phyloP scores from a whole-genome alignment of 139 green algal genomes.

The Coccomyxa sp. region DNA sequence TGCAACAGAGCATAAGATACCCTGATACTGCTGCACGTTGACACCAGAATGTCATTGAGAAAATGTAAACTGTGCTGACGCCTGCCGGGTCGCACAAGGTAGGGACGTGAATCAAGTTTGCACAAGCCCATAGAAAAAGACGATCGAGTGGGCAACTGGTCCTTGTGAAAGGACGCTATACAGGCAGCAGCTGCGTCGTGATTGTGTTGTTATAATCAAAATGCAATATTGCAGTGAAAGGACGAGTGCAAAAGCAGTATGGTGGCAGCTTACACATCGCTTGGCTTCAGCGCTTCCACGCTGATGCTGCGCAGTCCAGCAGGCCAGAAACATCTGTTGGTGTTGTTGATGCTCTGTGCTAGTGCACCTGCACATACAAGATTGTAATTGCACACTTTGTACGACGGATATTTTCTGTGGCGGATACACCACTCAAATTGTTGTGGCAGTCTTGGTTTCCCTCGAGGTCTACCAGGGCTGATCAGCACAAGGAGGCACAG shows the following conservation, averaged over 20 bases:
- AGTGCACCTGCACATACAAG: not conserved
- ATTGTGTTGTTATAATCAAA: not conserved
- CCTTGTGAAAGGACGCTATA: not conserved
- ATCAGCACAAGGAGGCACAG: not conserved
- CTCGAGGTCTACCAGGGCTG: not conserved
- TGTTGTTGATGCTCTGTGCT: not conserved
- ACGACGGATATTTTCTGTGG: not conserved
- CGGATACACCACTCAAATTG: not conserved
- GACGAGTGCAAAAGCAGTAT: not conserved
- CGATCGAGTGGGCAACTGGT: not conserved
- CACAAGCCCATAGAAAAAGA: not conserved
- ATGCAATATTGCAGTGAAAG: not conserved
- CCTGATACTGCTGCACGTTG: not conserved
- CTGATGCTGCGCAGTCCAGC: not conserved
- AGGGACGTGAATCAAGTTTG: too few relatives aligned
- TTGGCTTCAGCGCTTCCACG: not conserved
- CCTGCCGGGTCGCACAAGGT: too few relatives aligned
- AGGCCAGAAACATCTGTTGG: not conserved
- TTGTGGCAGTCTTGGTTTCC: too few relatives aligned
- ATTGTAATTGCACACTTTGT: not conserved
- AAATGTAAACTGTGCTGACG: too few relatives aligned
- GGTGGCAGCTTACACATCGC: not conserved
- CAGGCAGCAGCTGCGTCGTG: not conserved
- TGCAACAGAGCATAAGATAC: slow-evolving; percentile 30
- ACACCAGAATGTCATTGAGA: not conserved